These are phyloP conservation scores for Murraya paniculata DNA, from an alignment of 345 rosid species.

Conservation along the genomic window DNA sequence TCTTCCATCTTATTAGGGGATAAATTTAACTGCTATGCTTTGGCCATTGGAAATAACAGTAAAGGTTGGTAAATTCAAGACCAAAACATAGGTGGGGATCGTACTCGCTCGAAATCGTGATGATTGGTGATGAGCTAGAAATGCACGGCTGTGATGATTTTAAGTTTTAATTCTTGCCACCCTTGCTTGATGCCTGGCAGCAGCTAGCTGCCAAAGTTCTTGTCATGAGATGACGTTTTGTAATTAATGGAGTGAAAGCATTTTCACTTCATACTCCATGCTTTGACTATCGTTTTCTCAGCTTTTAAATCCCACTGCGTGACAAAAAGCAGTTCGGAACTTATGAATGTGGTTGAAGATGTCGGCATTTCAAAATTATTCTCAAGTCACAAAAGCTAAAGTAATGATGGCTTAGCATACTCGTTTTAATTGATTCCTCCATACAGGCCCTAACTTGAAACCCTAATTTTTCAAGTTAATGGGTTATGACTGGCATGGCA, in stretches of 20 bases:
- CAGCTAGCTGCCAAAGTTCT: too few species aligned
- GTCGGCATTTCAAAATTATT: not conserved
- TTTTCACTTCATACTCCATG: not conserved
- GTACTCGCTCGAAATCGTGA: not conserved
- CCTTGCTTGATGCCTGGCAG: not conserved
- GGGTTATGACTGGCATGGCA: too few species aligned
- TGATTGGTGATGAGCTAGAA: not conserved
- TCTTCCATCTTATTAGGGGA: too few species aligned
- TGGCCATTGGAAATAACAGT: not conserved
- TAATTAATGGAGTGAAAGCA: not conserved
- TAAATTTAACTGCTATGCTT: too few species aligned
- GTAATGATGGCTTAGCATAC: not conserved
- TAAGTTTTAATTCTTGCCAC: not conserved
- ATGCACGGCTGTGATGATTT: constrained; percentile 11
- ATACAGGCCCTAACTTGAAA: too few species aligned
- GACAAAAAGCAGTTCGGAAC: not conserved
- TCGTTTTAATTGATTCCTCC: not conserved
- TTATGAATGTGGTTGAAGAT: not conserved
- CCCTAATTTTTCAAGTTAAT: not conserved
- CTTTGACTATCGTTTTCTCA: not conserved
- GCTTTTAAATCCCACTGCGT: not conserved
- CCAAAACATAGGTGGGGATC: not conserved
- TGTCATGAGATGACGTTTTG: not conserved
- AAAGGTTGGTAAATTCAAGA: not conserved
- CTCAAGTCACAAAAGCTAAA: not conserved